Evolutionary conservation across 2,329 filamentous ascomycete species (phyloP), one percentile per base, ranked within the genome.

Genomic region (Dryadomyces sulphureus): DNA sequence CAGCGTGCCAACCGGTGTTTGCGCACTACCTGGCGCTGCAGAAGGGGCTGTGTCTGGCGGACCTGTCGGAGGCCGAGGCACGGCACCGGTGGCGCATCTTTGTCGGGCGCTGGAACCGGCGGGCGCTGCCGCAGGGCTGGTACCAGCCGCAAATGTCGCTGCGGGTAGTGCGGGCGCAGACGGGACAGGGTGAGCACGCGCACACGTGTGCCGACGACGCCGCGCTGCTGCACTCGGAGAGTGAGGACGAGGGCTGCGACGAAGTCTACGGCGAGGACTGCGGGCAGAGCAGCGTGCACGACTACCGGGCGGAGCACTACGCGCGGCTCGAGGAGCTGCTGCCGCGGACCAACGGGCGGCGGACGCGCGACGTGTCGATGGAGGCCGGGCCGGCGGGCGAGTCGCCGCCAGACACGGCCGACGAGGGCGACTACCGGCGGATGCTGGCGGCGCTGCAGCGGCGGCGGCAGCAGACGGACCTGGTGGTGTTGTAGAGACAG

Each of bases 31-130:
- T 96, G 22, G 84, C 89, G 54, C 75, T 94, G 30, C 90, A 96
- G 62, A 95, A 95, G 64, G 71, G 78, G 35, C 72, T 84, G 36
- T 65, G 81, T 45, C 65, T 93, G 1, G 70, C 79, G 17, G 72
- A 75, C 9, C 68, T 96, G 53, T 73, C 78, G 47, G 80, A 86
- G 51, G 72, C 75, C n/a, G 89, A 95, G 59, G 64, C 79, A 1
- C 81, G 73, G 52, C 88, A 89, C 1, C 70, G 90, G 46, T 98
- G 90, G 88, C 94, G 94, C 71, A 90, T 87, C 59, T 98, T 96
- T 56, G 61, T 90, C 12, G 71, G 75, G 4, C 90, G 88, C 69
- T 98, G 92, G 90, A 98, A 98, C 66, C 76, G 78, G 55, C 82
- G 80, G 58, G 85, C 90, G 64, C 69, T 96, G 52, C 82, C 84